A percentile compares a stretch with the other conserved stretches of the same genome.
These are phyloP conservation scores for Fusarium piperis DNA, from an alignment of 2,329 filamentous ascomycete species.

Conservation along the genomic window DNA sequence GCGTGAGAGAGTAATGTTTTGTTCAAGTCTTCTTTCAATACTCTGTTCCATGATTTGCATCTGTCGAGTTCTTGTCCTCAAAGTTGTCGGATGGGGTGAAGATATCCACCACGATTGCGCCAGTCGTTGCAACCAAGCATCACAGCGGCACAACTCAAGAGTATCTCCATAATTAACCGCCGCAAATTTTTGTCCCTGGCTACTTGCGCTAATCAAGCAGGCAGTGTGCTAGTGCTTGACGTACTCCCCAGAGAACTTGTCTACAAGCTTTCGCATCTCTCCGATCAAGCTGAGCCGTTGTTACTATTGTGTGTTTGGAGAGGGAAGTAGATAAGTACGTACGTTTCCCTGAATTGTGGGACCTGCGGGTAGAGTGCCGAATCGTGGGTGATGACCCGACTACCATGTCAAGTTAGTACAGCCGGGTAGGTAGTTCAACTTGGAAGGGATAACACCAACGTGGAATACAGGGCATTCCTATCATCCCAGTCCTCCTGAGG, in stretches of 20 bases:
- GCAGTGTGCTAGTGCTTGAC: background rate
- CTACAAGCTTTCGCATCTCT: background rate
- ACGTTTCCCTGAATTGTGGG: background rate
- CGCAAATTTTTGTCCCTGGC: background rate
- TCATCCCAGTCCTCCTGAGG: background rate
- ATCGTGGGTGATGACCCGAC: background rate
- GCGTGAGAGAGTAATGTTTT: too few relatives aligned
- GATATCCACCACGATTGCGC: background rate
- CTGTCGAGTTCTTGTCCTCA: background rate
- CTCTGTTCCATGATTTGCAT: constrained; percentile 2
- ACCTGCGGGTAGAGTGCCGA: background rate
- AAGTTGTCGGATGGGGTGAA: background rate
- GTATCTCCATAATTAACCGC: too few relatives aligned
- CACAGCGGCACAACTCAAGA: background rate
- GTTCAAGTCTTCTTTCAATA: background rate
- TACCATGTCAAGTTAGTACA: background rate
- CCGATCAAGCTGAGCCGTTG: background rate
- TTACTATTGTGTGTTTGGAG: background rate
- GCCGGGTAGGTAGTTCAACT: background rate
- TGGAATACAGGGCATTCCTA: background rate
- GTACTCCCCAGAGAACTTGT: background rate
- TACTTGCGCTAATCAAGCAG: background rate
- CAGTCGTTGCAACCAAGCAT: background rate
- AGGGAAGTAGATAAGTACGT: background rate
- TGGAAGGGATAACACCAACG: background rate